Base-by-base conservation (phyloP, 1,284 basidiomycete genomes). In the Cronartium quercuum region DNA sequence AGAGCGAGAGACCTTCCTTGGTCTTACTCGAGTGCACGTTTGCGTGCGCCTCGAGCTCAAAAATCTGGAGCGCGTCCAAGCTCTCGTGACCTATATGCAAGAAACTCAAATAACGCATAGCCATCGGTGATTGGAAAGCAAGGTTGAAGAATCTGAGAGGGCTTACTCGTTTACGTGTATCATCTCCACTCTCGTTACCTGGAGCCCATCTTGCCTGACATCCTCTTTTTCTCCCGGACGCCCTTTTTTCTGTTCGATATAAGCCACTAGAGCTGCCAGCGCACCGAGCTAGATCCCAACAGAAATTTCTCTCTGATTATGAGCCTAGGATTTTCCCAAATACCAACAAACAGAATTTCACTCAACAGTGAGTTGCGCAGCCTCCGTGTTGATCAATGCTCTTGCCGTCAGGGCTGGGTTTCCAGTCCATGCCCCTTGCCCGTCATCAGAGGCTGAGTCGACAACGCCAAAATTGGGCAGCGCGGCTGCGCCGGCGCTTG, bases 1-100 rank as follows among this genome's bases (percentile, higher is more conserved):
- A 74, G 1, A 74, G 57, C 41, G 70, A 74, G 41, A 74, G 61
- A 10, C 70, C 70, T 74, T 74, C 70, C 38, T 74, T 66, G 10
- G 64, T 66, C 12, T 34, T 60, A 15, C 51, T 64, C 37, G 57
- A 74, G 47, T 74, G 70, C n/a, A 66, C 24, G 35, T 74, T 74
- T 5, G 70, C 70, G 61, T 74, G 70, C 21, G 70, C 47, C 47
- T 74, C 70, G 55, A 57, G 64, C 29, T 66, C 62, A 41, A 74
- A 74, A 35, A 74, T 58, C 38, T 74, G 70, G 15, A 74, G 61
- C 10, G 70, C 66, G 21, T 42, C 21, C 24, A 74, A 44, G 57
- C 37, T 64, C 57, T 74, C 70, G 15, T 6, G 35, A 9, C 64
- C 64, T 6, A 74, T 35, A 42, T 74, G 70, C 62, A 74, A 58